Conservation (phyloP, 225 moss, liverwort and hornwort species). For the Bryum argenteum region DNA sequence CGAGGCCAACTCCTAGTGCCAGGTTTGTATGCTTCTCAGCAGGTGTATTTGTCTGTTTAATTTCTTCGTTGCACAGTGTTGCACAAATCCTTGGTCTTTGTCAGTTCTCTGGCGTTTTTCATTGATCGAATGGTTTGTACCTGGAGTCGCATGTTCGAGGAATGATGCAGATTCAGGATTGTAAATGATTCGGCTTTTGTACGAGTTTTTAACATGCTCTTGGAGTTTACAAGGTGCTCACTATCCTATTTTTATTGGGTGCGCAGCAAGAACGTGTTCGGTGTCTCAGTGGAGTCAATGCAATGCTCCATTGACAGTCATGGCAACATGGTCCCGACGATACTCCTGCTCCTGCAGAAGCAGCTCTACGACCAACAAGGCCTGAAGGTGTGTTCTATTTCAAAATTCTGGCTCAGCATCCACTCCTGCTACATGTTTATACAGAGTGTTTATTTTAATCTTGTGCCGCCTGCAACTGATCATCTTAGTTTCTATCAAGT, state of each 20-base stretch:
- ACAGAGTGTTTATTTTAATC: neutral
- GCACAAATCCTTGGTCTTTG: neutral
- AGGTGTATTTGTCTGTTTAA: neutral
- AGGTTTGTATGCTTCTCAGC: conserved; percentile 45
- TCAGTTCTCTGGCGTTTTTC: neutral
- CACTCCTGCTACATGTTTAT: neutral
- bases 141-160: conserved; percentile 2
- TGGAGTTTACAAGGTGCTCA: conserved; percentile 15
- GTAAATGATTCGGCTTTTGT: neutral
- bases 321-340: conserved; percentile 96
- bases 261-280: conserved; percentile 91
- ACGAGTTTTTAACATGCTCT: neutral
- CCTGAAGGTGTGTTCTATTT: conserved; percentile 58
- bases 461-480: neutral
- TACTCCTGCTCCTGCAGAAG: conserved; percentile 86
- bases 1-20: conserved; percentile 89
- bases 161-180: neutral
- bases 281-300: conserved; percentile 97
- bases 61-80: neutral
- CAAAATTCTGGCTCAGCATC: conserved; percentile 2
- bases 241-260: conserved; percentile 4
- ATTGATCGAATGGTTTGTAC: neutral
- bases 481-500: neutral
- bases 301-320: conserved; percentile 84
- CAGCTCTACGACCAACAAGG: conserved; percentile 87